phyloP scores from a whole-genome alignment of 768 basidiomycete genomes.

The Russula brevipes region DNA sequence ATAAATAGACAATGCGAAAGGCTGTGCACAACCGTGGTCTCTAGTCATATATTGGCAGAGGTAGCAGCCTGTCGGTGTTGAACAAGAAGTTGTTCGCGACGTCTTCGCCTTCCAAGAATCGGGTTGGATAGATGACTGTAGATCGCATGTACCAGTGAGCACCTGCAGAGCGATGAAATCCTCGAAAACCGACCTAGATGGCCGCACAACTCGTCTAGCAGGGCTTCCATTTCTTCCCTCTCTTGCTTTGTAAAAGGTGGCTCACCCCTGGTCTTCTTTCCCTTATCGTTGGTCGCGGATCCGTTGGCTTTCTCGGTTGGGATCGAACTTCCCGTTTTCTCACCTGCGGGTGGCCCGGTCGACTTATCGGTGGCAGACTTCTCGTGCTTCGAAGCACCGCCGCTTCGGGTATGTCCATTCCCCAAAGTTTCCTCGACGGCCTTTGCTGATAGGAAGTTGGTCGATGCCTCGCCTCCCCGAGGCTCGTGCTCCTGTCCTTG shows the following conservation, averaged over 20 bases:
- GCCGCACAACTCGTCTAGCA: conserved; percentile 71
- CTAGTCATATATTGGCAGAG: conserved; percentile 68
- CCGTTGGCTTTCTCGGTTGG: conserved; percentile 30
- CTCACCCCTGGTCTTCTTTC: conserved; percentile 39
- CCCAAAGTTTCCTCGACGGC: conserved; percentile 1
- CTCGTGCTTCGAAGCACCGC: background rate
- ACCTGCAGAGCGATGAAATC: background rate
- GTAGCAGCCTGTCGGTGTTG: conserved; percentile 75
- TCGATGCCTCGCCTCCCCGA: conserved; percentile 23
- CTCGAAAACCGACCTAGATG: conserved; percentile 63
- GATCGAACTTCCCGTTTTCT: background rate
- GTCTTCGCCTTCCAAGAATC: conserved; percentile 92
- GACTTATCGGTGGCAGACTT: background rate
- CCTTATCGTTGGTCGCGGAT: conserved; percentile 34
- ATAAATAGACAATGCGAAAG: background rate
- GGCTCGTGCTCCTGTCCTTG: conserved; percentile 25
- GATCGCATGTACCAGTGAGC: conserved; percentile 3
- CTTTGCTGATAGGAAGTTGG: background rate
- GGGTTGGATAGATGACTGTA: conserved; percentile 77
- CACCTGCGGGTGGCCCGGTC: background rate
- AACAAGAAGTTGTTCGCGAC: conserved; percentile 89
- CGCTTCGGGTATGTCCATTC: background rate
- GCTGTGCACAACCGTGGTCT: background rate
- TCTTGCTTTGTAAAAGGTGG: conserved; percentile 81
- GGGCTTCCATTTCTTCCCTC: conserved; percentile 81